These are phyloP conservation scores for Ophiostoma populinum DNA, from an alignment of 2,329 filamentous ascomycete species.

Conservation along the genomic window DNA sequence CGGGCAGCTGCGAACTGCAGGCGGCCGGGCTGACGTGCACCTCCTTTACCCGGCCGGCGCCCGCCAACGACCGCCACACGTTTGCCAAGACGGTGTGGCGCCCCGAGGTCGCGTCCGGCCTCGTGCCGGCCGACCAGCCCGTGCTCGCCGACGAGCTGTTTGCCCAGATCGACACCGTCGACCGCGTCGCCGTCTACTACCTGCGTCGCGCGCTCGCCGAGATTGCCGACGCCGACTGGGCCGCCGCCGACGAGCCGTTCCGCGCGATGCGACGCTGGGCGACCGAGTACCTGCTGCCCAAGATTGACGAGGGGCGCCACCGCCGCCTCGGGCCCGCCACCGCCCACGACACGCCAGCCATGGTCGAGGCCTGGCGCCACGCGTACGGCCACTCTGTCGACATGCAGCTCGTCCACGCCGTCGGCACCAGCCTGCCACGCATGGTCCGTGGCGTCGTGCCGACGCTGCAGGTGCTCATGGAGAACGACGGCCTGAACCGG, in stretches of 20 bases:
- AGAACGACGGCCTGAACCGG: conserved; percentile 18
- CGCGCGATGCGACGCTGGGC: conserved; percentile 4
- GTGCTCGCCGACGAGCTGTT: conserved; percentile 1
- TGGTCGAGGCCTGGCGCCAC: conserved; percentile 3
- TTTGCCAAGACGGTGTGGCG: conserved; percentile 8
- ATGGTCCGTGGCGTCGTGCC: conserved; percentile 7
- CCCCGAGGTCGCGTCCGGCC: conserved; percentile 5
- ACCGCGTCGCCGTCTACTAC: conserved; percentile 6
- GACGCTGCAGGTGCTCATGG: conserved; percentile 18
- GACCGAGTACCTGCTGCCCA: conserved; percentile 7
- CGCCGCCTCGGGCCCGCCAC: conserved; percentile 4
- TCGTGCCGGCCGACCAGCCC: conserved; percentile 5
- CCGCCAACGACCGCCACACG: conserved; percentile 7
- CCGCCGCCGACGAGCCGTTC: conserved; percentile 8
- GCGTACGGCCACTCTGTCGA: conserved; percentile 6
- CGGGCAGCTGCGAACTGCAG: conserved; percentile 7
- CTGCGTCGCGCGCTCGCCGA: conserved; percentile 5
- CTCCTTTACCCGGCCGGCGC: conserved; percentile 9
- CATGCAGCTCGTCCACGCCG: conserved; percentile 8
- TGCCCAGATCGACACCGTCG: conserved; percentile 3
- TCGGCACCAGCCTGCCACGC: conserved; percentile 6
- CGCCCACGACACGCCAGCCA: conserved; percentile 4
- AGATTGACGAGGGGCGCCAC: conserved; percentile 6
- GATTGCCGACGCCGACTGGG: conserved; percentile 4
- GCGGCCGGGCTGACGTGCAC: conserved; percentile 8